phyloP scores from a whole-genome alignment of 2,329 filamentous ascomycete genomes.

The Fusarium virguliforme region DNA sequence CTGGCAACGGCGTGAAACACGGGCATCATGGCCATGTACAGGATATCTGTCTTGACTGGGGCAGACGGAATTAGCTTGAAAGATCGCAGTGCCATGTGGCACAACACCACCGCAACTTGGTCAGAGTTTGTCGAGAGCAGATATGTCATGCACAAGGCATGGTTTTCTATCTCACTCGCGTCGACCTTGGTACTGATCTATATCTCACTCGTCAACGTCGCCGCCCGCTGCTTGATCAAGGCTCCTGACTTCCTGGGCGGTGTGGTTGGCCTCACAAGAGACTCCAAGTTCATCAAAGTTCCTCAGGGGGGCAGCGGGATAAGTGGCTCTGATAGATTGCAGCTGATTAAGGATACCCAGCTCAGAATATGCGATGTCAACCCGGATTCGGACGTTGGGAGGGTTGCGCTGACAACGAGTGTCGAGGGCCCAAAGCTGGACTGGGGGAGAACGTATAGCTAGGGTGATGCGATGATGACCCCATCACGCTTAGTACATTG shows the following conservation, averaged over 20 bases:
- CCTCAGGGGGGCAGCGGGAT: slow-evolving; percentile 16
- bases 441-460: not conserved
- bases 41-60: not conserved
- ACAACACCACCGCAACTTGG: slow-evolving; percentile 17
- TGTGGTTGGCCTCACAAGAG: slow-evolving; percentile 16
- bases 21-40: not conserved
- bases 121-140: slow-evolving; percentile 12
- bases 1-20: slow-evolving; percentile 15
- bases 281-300: slow-evolving; percentile 17
- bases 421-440: not conserved
- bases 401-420: slow-evolving; percentile 21
- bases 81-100: not conserved
- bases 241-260: slow-evolving; percentile 29
- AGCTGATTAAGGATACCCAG: not conserved
- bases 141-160: slow-evolving; percentile 16
- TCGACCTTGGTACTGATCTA: slow-evolving; percentile 17
- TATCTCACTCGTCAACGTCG: slow-evolving; percentile 7
- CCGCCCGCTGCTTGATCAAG: slow-evolving; percentile 9
- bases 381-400: slow-evolving; percentile 12
- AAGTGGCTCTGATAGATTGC: slow-evolving; percentile 15
- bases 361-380: slow-evolving; percentile 21
- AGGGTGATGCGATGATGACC: not conserved
- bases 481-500: too few relatives aligned
- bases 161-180: slow-evolving; percentile 7
- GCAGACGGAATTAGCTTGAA: not conserved